Evolutionary conservation across 2,329 filamentous ascomycete genomes (phyloP).

Genomic region (Pyrenophora tritici-repentis): DNA sequence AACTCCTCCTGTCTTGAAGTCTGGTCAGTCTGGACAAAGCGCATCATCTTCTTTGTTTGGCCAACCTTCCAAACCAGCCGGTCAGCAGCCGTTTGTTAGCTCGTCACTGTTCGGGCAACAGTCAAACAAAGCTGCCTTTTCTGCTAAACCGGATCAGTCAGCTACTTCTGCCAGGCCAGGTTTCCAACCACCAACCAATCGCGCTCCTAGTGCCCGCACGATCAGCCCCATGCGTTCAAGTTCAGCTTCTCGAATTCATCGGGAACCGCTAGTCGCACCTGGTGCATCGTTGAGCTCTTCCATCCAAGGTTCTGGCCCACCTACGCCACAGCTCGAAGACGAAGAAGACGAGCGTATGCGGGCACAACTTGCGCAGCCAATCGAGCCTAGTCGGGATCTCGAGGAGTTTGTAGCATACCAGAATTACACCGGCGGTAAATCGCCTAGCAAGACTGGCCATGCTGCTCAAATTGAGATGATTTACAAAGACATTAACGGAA

Average conservation of each 20-base stretch:
- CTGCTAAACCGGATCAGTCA: conserved; percentile 15
- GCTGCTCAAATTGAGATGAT: conserved; percentile 56
- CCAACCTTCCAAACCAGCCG: conserved; percentile 15
- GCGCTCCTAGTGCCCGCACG: conserved; percentile 63
- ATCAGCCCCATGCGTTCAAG: conserved; percentile 71
- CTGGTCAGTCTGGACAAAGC: conserved; percentile 27
- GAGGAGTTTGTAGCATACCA: conserved; percentile 69
- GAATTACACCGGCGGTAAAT: conserved; percentile 49
- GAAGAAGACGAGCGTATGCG: conserved; percentile 73
- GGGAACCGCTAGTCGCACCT: conserved; percentile 40
- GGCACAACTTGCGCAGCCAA: conserved; percentile 62
- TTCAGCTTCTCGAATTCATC: conserved; percentile 53
- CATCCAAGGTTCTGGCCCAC: conserved; percentile 40
- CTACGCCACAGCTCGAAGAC: conserved; percentile 47
- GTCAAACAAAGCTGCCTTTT: conserved; percentile 17
- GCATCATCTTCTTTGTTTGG: conserved; percentile 27
- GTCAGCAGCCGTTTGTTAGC: conserved; percentile 13
- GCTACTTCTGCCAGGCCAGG: conserved; percentile 44
- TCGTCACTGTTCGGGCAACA: conserved; percentile 27
- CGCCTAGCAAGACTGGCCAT: conserved; percentile 48
- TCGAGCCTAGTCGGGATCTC: conserved; percentile 65
- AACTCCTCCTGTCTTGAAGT: conserved; percentile 37
- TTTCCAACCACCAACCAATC: conserved; percentile 58
- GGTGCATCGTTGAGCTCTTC: conserved; percentile 41
- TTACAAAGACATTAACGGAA: conserved; percentile 84